Conservation (phyloP, 129 eudicot genomes). For the Arctium minus region DNA sequence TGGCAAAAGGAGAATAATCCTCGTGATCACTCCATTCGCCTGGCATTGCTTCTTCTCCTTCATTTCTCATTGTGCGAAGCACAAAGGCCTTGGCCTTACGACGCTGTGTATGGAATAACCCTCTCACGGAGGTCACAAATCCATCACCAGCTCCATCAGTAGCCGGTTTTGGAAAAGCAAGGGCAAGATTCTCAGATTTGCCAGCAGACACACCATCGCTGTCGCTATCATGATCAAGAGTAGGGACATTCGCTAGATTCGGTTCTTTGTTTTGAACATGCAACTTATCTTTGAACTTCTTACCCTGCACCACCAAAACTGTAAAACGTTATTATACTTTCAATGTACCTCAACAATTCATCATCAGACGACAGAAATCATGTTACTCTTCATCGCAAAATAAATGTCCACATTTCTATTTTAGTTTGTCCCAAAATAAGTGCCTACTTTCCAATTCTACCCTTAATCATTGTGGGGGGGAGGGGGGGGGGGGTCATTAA, state of each 20-base stretch:
- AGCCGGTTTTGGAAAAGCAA: conserved; percentile 55
- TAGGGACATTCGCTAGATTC: conserved; percentile 48
- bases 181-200: conserved; percentile 40
- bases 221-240: conserved; percentile 67
- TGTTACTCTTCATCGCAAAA: background rate
- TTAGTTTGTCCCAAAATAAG: no score
- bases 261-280: conserved; percentile 55
- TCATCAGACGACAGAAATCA: background rate
- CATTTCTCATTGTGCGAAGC: conserved; percentile 97
- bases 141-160: conserved; percentile 88
- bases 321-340: background rate
- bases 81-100: conserved; percentile 96
- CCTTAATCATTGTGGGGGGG: no score
- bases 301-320: conserved; percentile 47
- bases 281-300: conserved; percentile 83
- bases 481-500: no score
- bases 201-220: conserved; percentile 66
- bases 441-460: no score
- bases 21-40: conserved; percentile 93
- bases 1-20: conserved; percentile 90
- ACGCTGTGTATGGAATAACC: conserved; percentile 70
- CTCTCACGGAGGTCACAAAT: conserved; percentile 83
- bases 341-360: background rate
- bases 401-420: background rate
- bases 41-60: conserved; percentile 57